phyloP scores from a whole-genome alignment of 352 stramenopile species.

The Hyaloperonospora brassicae region DNA sequence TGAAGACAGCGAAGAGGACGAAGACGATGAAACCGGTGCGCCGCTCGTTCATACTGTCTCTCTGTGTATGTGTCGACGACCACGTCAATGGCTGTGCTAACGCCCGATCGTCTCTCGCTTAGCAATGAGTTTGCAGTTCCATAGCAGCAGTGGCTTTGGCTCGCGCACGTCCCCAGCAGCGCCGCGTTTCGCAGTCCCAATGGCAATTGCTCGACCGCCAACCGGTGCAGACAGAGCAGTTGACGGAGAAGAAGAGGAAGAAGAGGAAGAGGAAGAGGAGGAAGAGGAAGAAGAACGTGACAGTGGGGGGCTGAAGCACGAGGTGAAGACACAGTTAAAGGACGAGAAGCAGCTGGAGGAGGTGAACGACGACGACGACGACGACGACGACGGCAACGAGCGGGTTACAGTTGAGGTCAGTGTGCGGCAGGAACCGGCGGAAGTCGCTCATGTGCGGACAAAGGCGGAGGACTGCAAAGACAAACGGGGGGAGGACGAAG shows the following conservation, averaged over 20 bases:
- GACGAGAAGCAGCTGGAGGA: conserved; percentile 6
- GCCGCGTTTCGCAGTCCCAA: conserved; percentile 26
- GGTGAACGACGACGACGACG: background rate
- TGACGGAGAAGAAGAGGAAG: conserved; percentile 7
- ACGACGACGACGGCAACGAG: conserved; percentile 17
- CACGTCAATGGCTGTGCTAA: background rate
- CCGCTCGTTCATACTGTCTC: background rate
- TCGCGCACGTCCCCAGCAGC: conserved; percentile 16
- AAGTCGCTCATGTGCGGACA: background rate
- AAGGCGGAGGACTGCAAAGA: conserved; percentile 4
- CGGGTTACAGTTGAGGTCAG: conserved; percentile 6
- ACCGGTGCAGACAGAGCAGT: too few relatives aligned
- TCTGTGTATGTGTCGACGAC: background rate
- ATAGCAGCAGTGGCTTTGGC: conserved; percentile 28
- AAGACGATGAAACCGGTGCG: conserved; percentile 52
- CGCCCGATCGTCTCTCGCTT: background rate
- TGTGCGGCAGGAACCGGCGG: conserved; percentile 6
- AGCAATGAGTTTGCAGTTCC: conserved; percentile 55
- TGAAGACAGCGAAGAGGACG: conserved; percentile 77
- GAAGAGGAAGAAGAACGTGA: too few relatives aligned
- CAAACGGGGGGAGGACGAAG: conserved; percentile 12
- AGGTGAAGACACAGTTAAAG: too few relatives aligned
- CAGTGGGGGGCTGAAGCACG: conserved; percentile 1
- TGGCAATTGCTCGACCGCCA: conserved; percentile 17
- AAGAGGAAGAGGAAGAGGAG: conserved; percentile 34